These are phyloP conservation scores for Galeopsis tetrahit DNA, from an alignment of 257 asterid genomes.

Conservation along the genomic window DNA sequence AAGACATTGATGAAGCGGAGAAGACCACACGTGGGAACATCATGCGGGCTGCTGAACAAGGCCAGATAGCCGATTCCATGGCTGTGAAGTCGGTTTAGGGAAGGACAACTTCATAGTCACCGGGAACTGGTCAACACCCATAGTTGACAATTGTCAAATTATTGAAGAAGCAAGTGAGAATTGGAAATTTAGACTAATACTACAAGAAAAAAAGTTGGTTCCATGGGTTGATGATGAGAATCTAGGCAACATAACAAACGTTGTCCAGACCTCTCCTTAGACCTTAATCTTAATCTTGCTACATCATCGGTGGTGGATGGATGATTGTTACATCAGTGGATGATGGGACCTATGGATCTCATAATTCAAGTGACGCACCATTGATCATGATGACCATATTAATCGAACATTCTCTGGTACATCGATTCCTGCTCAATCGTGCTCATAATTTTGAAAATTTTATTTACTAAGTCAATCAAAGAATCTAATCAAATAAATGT, in stretches of 20 bases:
- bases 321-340: constrained; percentile 31
- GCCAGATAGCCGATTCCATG: constrained; percentile 82
- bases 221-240: constrained; percentile 45
- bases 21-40: constrained; percentile 59
- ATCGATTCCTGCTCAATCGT: constrained; percentile 54
- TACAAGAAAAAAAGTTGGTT: constrained; percentile 69
- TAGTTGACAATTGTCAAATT: constrained; percentile 33
- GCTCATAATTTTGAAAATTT: no score
- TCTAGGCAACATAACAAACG: constrained; percentile 52
- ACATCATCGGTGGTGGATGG: no score
- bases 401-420: constrained; percentile 51
- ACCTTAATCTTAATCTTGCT: constrained; percentile 57
- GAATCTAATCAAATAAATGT: no score
- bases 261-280: constrained; percentile 56
- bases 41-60: constrained; percentile 74
- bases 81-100: constrained; percentile 87
- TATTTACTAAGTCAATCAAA: no score
- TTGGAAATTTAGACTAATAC: constrained; percentile 63
- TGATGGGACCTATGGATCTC: constrained; percentile 67
- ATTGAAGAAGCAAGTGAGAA: constrained; percentile 47
- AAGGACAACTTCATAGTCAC: constrained; percentile 71
- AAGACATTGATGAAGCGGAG: constrained; percentile 82
- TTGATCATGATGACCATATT: constrained; percentile 65
- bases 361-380: constrained; percentile 80
- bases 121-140: constrained; percentile 77